These are phyloP conservation scores for Aphanomyces euteiches DNA, from an alignment of 352 stramenopile species.

Conservation along the genomic window DNA sequence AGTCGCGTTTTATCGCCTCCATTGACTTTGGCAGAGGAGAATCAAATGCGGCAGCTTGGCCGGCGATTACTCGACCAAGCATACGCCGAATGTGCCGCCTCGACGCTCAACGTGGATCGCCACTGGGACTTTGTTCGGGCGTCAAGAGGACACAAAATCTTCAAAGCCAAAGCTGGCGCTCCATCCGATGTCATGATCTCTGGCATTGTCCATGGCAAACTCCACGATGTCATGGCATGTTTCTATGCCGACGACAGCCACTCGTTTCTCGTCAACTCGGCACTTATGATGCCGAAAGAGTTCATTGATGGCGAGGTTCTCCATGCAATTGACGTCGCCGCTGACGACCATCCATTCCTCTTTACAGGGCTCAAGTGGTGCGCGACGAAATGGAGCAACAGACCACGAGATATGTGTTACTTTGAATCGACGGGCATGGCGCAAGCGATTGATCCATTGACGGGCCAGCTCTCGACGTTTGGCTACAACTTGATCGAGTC, in stretches of 20 bases:
- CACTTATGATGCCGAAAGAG: slow-evolving; percentile 26
- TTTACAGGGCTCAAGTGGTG: slow-evolving; percentile 23
- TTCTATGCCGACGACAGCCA: slow-evolving; percentile 15
- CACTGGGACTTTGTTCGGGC: slow-evolving; percentile 22
- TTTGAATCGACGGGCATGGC: slow-evolving; percentile 21
- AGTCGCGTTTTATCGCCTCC: no score
- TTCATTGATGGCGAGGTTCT: slow-evolving; percentile 22
- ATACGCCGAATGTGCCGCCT: slow-evolving; percentile 19
- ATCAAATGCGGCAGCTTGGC: not conserved
- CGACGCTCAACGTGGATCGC: slow-evolving; percentile 1
- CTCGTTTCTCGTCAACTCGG: slow-evolving; percentile 21
- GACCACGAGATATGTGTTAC: slow-evolving; percentile 24
- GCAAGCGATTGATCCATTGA: not conserved
- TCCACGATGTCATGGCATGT: slow-evolving; percentile 12
- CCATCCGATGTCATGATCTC: slow-evolving; percentile 14
- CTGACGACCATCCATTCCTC: not conserved
- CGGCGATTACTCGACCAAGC: not conserved
- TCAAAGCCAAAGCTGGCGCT: slow-evolving; percentile 9
- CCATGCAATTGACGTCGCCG: slow-evolving; percentile 14
- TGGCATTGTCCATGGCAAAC: slow-evolving; percentile 21
- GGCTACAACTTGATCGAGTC: slow-evolving; percentile 28
- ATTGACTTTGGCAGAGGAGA: no score
- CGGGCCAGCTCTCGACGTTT: not conserved
- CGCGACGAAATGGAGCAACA: slow-evolving; percentile 26
- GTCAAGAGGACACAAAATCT: not conserved